A percentile compares a stretch with the other conserved stretches of the same genome.
phyloP scores from a whole-genome alignment of 2,329 filamentous ascomycete species.

The Penicillium sp. region DNA sequence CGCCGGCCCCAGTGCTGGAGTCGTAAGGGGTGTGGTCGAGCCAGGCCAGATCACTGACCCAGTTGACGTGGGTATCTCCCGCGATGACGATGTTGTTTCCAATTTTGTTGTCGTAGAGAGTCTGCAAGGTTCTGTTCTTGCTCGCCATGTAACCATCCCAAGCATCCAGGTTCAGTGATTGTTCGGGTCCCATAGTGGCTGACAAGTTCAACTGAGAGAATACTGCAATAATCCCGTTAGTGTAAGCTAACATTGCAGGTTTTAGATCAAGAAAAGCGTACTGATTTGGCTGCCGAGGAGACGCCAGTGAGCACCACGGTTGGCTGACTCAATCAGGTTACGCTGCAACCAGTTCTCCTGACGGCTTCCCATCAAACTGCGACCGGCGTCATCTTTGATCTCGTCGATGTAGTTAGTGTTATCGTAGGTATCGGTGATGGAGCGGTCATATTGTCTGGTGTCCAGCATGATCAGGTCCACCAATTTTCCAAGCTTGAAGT shows the following conservation, averaged over 20 bases:
- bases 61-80: constrained; percentile 67
- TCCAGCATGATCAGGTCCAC: constrained; percentile 68
- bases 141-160: constrained; percentile 69
- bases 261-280: constrained; percentile 14
- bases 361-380: constrained; percentile 66
- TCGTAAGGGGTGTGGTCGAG: constrained; percentile 54
- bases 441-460: constrained; percentile 66
- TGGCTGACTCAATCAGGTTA: constrained; percentile 55
- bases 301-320: constrained; percentile 67
- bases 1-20: constrained; percentile 51
- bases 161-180: constrained; percentile 55
- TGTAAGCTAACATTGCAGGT: constrained; percentile 2
- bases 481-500: constrained; percentile 63
- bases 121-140: constrained; percentile 66
- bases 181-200: constrained; percentile 15
- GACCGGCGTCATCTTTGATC: constrained; percentile 65
- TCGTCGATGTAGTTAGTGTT: constrained; percentile 61
- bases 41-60: constrained; percentile 61
- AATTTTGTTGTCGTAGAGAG: constrained; percentile 66
- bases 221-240: constrained; percentile 16
- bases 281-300: constrained; percentile 67
- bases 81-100: constrained; percentile 70
- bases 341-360: constrained; percentile 75
- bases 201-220: constrained; percentile 27
- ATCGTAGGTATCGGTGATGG: constrained; percentile 59